phyloP scores from a whole-genome alignment of 1,284 basidiomycete species.

The Tilletia horrida region DNA sequence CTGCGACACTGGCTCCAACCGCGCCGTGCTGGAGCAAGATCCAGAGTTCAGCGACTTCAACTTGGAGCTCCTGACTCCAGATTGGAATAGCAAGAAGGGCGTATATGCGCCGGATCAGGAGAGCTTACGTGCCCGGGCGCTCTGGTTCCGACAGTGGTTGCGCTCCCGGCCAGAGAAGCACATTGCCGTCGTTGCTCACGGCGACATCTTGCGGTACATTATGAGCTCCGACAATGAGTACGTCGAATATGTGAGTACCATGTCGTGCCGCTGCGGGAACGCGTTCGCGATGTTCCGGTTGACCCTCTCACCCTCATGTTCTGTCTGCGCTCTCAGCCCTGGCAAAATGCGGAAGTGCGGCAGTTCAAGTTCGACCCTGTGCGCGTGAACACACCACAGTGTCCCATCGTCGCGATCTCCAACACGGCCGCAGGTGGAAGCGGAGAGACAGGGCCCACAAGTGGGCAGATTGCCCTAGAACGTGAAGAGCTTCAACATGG shows the following conservation, averaged over 20 bases:
- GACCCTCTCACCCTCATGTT: background rate
- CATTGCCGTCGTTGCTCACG: conserved; percentile 53
- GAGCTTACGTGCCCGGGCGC: conserved; percentile 41
- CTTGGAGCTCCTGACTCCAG: conserved; percentile 46
- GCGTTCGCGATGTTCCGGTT: background rate
- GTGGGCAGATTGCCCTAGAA: conserved; percentile 1
- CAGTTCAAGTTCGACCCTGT: conserved; percentile 44
- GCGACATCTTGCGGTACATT: conserved; percentile 51
- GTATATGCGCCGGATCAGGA: conserved; percentile 34
- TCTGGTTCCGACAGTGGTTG: conserved; percentile 52
- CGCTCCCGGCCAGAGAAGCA: conserved; percentile 46
- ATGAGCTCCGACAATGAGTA: conserved; percentile 30
- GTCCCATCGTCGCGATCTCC: conserved; percentile 36
- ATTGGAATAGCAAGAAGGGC: conserved; percentile 53
- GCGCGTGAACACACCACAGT: conserved; percentile 36
- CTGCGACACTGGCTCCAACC: conserved; percentile 51
- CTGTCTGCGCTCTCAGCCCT: conserved; percentile 22
- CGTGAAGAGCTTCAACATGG: conserved; percentile 4
- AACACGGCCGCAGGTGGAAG: conserved; percentile 42
- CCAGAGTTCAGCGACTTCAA: conserved; percentile 48
- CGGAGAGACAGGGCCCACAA: conserved; percentile 32
- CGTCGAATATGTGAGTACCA: conserved; percentile 20
- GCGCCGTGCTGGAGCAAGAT: conserved; percentile 41
- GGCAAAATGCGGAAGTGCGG: conserved; percentile 53
- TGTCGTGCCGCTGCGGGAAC: background rate